phyloP scores from a whole-genome alignment of 345 rosid species.

The Schrenkiella parvula region DNA sequence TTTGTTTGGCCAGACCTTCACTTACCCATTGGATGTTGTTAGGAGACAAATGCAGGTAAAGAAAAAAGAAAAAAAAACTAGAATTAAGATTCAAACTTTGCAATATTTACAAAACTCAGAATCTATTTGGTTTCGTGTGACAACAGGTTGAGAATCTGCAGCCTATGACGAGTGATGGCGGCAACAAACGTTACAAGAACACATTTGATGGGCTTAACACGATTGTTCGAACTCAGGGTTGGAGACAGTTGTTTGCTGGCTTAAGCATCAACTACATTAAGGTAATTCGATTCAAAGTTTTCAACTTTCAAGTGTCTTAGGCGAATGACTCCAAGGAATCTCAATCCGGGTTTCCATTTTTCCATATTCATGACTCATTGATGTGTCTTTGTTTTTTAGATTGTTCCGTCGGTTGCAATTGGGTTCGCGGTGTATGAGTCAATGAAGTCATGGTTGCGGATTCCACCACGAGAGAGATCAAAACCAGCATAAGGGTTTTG shows the following conservation, averaged over 20 bases:
- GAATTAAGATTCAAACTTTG: background rate
- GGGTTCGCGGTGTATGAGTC: slow-evolving; percentile 86
- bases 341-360: background rate
- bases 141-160: slow-evolving; percentile 75
- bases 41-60: slow-evolving; percentile 99
- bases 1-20: slow-evolving; percentile 85
- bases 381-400: slow-evolving; percentile 35
- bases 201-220: slow-evolving; percentile 65
- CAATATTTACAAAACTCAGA: slow-evolving; percentile 1
- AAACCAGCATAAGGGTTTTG: slow-evolving; percentile 25
- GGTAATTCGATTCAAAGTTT: slow-evolving; percentile 36
- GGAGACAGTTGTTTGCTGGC: slow-evolving; percentile 95
- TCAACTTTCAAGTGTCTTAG: background rate
- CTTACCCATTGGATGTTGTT: slow-evolving; percentile 96
- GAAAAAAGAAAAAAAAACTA: background rate
- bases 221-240: slow-evolving; percentile 74
- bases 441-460: slow-evolving; percentile 84
- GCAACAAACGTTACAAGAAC: slow-evolving; percentile 57
- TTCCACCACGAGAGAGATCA: slow-evolving; percentile 71
- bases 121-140: background rate
- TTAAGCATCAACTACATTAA: slow-evolving; percentile 90
- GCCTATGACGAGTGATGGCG: slow-evolving; percentile 45
- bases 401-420: slow-evolving; percentile 94
- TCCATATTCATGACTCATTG: background rate
- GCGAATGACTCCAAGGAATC: background rate